phyloP scores from a whole-genome alignment of 805 yeast species.

The Wickerhamiella spandovensis region DNA sequence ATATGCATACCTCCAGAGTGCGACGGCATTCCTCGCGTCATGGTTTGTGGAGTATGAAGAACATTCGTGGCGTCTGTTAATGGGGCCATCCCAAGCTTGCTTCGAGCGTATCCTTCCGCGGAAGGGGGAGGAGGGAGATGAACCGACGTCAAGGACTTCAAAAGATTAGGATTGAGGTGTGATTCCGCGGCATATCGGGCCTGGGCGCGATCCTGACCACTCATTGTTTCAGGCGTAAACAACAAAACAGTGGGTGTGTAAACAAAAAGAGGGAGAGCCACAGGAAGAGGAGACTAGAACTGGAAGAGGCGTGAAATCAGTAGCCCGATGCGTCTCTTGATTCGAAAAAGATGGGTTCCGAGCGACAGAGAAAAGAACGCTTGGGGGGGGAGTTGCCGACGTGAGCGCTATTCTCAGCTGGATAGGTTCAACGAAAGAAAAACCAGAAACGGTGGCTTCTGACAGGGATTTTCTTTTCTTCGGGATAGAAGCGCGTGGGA shows the following conservation, averaged over 20 bases:
- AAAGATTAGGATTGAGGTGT: constrained; percentile 7
- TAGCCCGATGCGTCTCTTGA: too few relatives aligned
- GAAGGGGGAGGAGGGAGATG: constrained; percentile 32
- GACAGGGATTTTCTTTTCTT: too few relatives aligned
- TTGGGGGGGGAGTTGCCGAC: too few relatives aligned
- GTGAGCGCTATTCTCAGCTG: too few relatives aligned
- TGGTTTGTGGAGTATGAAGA: not conserved
- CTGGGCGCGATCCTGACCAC: not conserved
- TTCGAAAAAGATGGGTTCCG: too few relatives aligned
- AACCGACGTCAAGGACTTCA: constrained; percentile 29
- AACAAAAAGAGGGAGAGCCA: too few relatives aligned
- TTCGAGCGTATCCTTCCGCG: constrained; percentile 2
- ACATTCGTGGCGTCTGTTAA: not conserved
- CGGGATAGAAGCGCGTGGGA: not conserved
- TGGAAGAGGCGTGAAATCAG: too few relatives aligned
- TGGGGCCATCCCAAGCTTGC: not conserved
- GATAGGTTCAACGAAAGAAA: too few relatives aligned
- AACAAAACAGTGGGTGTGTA: too few relatives aligned
- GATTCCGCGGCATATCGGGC: not conserved
- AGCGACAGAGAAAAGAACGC: too few relatives aligned
- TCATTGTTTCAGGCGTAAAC: not conserved
- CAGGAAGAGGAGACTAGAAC: too few relatives aligned
- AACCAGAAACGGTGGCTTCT: too few relatives aligned
- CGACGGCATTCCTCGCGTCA: not conserved
- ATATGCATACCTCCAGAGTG: not conserved